Conservation (phyloP, 352 stramenopile species). For the Detonula confervacea region DNA sequence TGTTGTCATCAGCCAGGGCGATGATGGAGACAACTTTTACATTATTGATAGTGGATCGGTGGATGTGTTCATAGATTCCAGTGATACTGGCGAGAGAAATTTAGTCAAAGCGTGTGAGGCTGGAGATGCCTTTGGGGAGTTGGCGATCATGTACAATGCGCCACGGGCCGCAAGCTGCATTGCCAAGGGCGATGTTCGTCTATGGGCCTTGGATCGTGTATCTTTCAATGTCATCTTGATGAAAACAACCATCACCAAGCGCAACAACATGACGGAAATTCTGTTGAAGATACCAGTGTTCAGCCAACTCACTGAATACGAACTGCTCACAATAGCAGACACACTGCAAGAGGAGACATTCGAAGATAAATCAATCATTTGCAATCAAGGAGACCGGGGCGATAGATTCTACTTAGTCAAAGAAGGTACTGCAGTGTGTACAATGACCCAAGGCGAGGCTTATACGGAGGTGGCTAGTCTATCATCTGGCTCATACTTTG, state of each 20-base stretch:
- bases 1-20: constrained; percentile 93
- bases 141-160: constrained; percentile 96
- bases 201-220: constrained; percentile 93
- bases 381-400: constrained; percentile 75
- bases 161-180: constrained; percentile 93
- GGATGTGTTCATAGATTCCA: constrained; percentile 78
- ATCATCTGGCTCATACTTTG: constrained; percentile 60
- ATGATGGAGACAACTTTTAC: constrained; percentile 97
- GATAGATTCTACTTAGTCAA: constrained; percentile 87
- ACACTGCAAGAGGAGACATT: constrained; percentile 77
- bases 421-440: constrained; percentile 72
- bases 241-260: constrained; percentile 75
- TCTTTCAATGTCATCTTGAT: constrained; percentile 88
- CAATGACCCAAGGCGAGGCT: constrained; percentile 62
- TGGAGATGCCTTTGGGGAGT: constrained; percentile 92
- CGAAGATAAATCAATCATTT: constrained; percentile 70
- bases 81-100: constrained; percentile 65
- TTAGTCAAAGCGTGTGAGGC: constrained; percentile 59
- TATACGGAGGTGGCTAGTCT: constrained; percentile 54
- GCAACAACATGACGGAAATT: constrained; percentile 77
- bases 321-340: constrained; percentile 83
- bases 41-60: constrained; percentile 94
- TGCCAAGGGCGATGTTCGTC: constrained; percentile 87
- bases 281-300: constrained; percentile 80
- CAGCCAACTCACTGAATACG: constrained; percentile 75